phyloP scores from a whole-genome alignment of 768 basidiomycete genomes.

The Nidularia pulvinata region DNA sequence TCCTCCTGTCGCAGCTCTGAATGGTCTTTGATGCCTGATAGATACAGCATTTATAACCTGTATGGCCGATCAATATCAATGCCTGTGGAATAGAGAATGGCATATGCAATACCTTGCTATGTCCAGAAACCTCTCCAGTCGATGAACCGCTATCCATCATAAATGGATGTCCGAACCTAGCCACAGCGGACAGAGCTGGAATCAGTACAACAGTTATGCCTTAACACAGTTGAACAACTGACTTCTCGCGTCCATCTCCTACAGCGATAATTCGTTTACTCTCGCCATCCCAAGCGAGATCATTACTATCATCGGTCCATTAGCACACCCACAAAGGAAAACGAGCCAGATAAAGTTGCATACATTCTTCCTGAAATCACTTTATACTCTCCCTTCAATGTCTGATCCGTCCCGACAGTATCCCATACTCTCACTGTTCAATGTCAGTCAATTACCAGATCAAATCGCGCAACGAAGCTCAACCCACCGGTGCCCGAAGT shows the following conservation, averaged over 20 bases:
- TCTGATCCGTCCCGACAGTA: constrained; percentile 80
- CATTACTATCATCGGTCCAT: constrained; percentile 57
- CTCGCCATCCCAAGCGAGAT: constrained; percentile 96
- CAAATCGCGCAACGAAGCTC: background rate
- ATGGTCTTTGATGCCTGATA: constrained; percentile 88
- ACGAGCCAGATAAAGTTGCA: constrained; percentile 4
- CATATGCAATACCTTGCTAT: constrained; percentile 67
- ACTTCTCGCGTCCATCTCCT: constrained; percentile 93
- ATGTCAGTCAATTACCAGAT: background rate
- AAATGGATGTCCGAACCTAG: constrained; percentile 82
- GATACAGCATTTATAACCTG: constrained; percentile 88
- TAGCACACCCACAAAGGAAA: background rate
- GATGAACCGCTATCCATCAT: constrained; percentile 84
- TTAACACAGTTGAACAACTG: constrained; percentile 5
- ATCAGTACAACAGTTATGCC: too few relatives aligned
- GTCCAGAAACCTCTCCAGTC: constrained; percentile 87
- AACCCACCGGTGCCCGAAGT: constrained; percentile 71
- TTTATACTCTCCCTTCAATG: constrained; percentile 80
- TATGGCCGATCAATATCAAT: background rate
- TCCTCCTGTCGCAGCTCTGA: constrained; percentile 84
- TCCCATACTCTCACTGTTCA: constrained; percentile 89
- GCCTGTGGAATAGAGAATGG: background rate
- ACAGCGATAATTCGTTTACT: constrained; percentile 95
- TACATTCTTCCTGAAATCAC: constrained; percentile 77
- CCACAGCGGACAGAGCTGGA: too few relatives aligned